Evolutionary conservation across 495 filamentous ascomycete genomes (phyloP), one percentile per base, ranked within the genome.

Genomic region (Aspergillus bridgeri): DNA sequence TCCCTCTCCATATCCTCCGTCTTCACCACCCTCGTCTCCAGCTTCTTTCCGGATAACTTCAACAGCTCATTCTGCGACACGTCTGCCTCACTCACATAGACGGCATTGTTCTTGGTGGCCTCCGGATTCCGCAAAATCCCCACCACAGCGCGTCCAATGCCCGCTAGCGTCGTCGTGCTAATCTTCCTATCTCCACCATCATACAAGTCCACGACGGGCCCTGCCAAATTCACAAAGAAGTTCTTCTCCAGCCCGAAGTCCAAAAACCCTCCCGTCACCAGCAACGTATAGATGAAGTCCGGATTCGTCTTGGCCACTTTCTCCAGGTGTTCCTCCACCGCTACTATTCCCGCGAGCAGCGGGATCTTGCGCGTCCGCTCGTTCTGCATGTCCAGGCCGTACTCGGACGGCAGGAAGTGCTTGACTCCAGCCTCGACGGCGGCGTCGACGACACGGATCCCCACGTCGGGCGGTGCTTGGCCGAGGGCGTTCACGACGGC

Each of bases 101-200:
- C 33, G 17, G 9, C 6, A 9, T 15, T 38, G 17, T 38, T 38
- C 33, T 15, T 38, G 11, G 33, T 38, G 1, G 33, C 33, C 8
- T 38, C 33, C 0, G 33, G 33, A 4, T 38, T 38, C 33, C 9
- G 33, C 33, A 38, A 4, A 38, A 54, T 38, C 1, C 51, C 46
- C 15, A 54, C 60, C 22, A 62, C 55, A 0, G 55, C 60, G 24
- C 51, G 42, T 15, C 55, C 60, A 17, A 58, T 44, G 1, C 33
- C 43, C 19, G 18, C n/a, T n/a, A 51, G 6, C 11, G 54, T 62
- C 0, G 60, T 58, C 27, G 55, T 62, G 15, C 51, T 62, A n/a
- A 58, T 51, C 24, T 42, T 22, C 38, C 51, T 19, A 4, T 55
- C 60, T 7, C 60, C 60, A 4, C 51, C 52, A 58, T 54, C 60